Percentiles rank a stretch among this genome's conserved stretches.
These are phyloP conservation scores for Scleroderma citrinum DNA, from an alignment of 768 basidiomycete species.

Conservation along the genomic window DNA sequence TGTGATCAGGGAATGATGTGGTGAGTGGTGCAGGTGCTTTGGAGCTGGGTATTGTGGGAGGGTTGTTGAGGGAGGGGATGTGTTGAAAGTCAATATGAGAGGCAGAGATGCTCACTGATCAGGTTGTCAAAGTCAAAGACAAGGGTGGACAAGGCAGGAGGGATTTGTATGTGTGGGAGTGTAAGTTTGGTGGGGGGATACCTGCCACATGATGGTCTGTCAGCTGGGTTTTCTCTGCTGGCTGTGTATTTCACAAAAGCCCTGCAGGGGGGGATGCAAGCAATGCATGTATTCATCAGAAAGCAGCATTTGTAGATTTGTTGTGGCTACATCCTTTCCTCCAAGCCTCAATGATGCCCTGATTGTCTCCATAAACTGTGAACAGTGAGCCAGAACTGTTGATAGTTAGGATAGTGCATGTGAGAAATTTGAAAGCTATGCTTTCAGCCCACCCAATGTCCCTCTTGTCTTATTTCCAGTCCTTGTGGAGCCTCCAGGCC, in stretches of 20 bases:
- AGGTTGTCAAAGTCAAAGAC: conserved; percentile 4
- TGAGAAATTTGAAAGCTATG: conserved; percentile 38
- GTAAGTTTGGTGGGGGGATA: conserved; percentile 17
- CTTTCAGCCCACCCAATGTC: conserved; percentile 47
- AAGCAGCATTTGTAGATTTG: not conserved
- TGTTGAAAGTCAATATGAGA: not conserved
- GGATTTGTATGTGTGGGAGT: conserved; percentile 29
- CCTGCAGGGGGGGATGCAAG: not conserved
- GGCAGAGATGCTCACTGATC: not conserved
- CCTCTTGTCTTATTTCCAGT: conserved; percentile 23
- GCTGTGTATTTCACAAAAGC: conserved; percentile 28
- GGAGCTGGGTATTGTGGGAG: not conserved
- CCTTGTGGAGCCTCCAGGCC: conserved; percentile 26
- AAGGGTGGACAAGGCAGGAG: conserved; percentile 3
- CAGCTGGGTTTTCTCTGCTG: conserved; percentile 34
- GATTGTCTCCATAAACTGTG: not conserved
- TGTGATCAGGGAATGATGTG: no score
- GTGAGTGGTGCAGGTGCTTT: no score
- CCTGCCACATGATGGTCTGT: conserved; percentile 31
- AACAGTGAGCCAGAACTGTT: not conserved
- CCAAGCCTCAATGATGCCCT: conserved; percentile 5
- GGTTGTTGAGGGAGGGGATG: not conserved
- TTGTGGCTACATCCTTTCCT: not conserved
- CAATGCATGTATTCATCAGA: not conserved
- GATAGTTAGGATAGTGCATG: conserved; percentile 2